Evolutionary conservation across 2,329 filamentous ascomycete species (phyloP).

Genomic region (Exophiala phaeomuriformis): DNA sequence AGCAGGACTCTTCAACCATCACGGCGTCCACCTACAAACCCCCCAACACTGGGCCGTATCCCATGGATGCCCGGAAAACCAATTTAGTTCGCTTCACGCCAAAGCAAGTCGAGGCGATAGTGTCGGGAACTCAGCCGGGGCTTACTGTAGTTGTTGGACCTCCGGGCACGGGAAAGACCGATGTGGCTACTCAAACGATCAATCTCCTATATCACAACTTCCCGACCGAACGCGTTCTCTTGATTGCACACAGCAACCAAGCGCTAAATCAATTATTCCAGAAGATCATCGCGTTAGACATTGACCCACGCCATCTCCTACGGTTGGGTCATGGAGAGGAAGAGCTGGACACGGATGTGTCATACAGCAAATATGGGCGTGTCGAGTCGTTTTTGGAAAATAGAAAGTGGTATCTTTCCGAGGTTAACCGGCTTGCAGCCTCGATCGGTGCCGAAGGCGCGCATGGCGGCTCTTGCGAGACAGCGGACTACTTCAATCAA

Average conservation of each 20-base stretch:
- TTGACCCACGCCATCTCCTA: conserved; percentile 88
- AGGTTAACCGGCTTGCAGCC: conserved; percentile 77
- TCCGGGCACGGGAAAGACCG: conserved; percentile 96
- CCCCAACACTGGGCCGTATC: conserved; percentile 82
- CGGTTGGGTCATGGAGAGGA: conserved; percentile 93
- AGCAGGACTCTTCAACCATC: conserved; percentile 57
- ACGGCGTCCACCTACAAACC: conserved; percentile 86
- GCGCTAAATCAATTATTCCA: conserved; percentile 95
- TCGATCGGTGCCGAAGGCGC: conserved; percentile 83
- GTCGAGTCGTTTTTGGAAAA: conserved; percentile 95
- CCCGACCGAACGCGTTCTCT: conserved; percentile 78
- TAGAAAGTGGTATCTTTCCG: conserved; percentile 65
- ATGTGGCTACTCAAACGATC: conserved; percentile 96
- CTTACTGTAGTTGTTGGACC: conserved; percentile 90
- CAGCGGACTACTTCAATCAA: conserved; percentile 89
- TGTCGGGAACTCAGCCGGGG: conserved; percentile 88
- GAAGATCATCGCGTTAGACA: conserved; percentile 93
- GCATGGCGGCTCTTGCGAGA: conserved; percentile 95
- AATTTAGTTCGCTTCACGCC: conserved; percentile 86
- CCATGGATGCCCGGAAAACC: conserved; percentile 69
- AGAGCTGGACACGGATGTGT: conserved; percentile 76
- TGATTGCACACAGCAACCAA: conserved; percentile 96
- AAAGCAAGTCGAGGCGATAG: conserved; percentile 83
- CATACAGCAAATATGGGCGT: conserved; percentile 87
- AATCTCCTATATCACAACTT: conserved; percentile 99